A percentile compares a stretch with the other conserved stretches of the same genome.
Conservation (phyloP, 345 rosid species). For the Hirschfeldia incana region DNA sequence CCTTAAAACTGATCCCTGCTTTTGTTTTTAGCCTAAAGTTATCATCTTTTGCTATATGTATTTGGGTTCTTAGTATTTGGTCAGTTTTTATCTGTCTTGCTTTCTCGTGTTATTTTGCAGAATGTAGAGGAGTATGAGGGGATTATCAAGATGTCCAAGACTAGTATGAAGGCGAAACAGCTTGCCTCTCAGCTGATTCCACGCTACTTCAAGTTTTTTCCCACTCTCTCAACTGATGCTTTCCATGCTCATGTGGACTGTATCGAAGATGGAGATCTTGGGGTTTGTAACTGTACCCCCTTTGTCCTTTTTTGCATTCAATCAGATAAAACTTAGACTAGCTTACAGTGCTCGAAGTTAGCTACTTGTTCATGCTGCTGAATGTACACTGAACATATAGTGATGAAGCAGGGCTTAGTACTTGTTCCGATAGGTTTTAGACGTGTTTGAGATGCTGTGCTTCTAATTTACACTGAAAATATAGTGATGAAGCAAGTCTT, state of each 20-base stretch:
- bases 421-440: background rate
- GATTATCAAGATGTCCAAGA: constrained; percentile 70
- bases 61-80: background rate
- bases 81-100: background rate
- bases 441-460: background rate
- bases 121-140: constrained; percentile 87
- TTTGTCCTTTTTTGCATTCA: background rate
- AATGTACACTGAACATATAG: background rate
- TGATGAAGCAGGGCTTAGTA: background rate
- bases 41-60: background rate
- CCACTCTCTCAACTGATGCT: constrained; percentile 65
- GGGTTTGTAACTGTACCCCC: constrained; percentile 47
- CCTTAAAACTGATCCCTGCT: background rate
- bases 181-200: constrained; percentile 98
- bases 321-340: background rate
- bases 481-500: no score
- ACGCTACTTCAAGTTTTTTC: constrained; percentile 95
- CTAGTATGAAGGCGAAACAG: constrained; percentile 84
- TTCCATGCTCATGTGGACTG: constrained; percentile 80
- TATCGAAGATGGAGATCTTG: constrained; percentile 87
- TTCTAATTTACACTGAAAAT: background rate
- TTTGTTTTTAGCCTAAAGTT: background rate
- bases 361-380: no score
- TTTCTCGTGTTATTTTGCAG: constrained; percentile 32
- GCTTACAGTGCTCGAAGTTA: background rate